Evolutionary conservation across 805 yeast genomes (phyloP).

Genomic region (Teunomyces kruisii): DNA sequence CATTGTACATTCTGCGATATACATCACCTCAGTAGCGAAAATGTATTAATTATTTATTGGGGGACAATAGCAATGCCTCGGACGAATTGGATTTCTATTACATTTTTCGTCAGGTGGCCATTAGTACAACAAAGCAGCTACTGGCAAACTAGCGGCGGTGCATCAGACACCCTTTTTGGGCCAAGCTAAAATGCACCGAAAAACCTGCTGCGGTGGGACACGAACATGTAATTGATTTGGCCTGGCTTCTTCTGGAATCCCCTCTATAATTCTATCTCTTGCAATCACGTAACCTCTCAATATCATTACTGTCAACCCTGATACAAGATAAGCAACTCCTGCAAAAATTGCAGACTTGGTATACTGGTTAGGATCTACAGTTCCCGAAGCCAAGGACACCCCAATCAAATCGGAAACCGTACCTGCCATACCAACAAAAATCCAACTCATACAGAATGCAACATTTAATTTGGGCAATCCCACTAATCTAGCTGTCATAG

Average conservation of each 20-base stretch:
- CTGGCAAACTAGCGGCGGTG: not conserved
- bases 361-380: constrained; percentile 47
- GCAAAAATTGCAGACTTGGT: constrained; percentile 55
- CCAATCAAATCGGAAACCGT: constrained; percentile 65
- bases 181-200: constrained; percentile 5
- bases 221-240: constrained; percentile 12
- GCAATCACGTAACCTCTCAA: constrained; percentile 57
- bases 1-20: too few species aligned
- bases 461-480: constrained; percentile 55
- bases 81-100: not conserved
- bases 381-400: constrained; percentile 42
- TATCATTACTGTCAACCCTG: constrained; percentile 41
- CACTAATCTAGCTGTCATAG: constrained; percentile 50
- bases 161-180: constrained; percentile 7
- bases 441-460: constrained; percentile 53
- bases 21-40: too few species aligned
- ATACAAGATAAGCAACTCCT: constrained; percentile 53
- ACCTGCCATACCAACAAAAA: constrained; percentile 48
- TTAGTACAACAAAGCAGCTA: not conserved
- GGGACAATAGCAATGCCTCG: not conserved
- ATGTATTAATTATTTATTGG: not conserved
- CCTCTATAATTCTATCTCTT: constrained; percentile 34
- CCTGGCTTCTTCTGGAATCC: constrained; percentile 10
- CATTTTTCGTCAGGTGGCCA: not conserved
- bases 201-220: constrained; percentile 5